Percentiles rank a stretch among this genome's conserved stretches.
phyloP scores from a whole-genome alignment of 176 grass and related monocot genomes.

The Oryza meyeriana region DNA sequence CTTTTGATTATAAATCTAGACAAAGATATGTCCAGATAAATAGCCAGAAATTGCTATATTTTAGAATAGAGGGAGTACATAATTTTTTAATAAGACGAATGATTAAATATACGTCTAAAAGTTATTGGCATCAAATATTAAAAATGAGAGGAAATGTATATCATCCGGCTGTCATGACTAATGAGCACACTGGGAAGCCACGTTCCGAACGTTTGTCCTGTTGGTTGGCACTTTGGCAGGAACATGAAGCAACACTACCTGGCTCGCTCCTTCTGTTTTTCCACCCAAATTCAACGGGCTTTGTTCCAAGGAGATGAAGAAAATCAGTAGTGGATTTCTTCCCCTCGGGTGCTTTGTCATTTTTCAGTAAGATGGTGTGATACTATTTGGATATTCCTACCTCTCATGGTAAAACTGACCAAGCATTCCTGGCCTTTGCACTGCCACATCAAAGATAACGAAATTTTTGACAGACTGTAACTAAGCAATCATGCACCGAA shows the following conservation, averaged over 20 bases:
- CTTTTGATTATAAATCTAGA: no score
- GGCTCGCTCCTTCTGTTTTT: background rate
- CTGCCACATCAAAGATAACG: background rate
- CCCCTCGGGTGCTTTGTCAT: background rate
- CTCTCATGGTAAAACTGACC: background rate
- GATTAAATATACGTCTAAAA: no score
- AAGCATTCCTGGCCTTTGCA: background rate
- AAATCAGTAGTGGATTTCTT: background rate
- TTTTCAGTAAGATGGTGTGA: background rate
- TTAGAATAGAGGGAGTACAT: no score
- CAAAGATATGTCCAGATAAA: no score
- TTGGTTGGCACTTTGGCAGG: background rate
- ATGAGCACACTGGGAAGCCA: background rate
- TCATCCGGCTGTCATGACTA: no score
- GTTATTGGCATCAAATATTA: no score
- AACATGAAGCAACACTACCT: background rate
- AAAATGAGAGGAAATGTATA: no score
- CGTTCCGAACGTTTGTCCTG: background rate
- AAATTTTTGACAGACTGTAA: background rate
- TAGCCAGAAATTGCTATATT: no score
- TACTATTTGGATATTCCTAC: slow-evolving; percentile 18
- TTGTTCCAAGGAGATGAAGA: background rate
- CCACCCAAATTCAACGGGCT: background rate
- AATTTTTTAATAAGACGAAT: no score
- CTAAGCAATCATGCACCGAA: background rate